Evolutionary conservation across 2,329 filamentous ascomycete genomes (phyloP), one percentile per base, ranked within the genome.

Genomic region (Pseudogymnoascus sp.): DNA sequence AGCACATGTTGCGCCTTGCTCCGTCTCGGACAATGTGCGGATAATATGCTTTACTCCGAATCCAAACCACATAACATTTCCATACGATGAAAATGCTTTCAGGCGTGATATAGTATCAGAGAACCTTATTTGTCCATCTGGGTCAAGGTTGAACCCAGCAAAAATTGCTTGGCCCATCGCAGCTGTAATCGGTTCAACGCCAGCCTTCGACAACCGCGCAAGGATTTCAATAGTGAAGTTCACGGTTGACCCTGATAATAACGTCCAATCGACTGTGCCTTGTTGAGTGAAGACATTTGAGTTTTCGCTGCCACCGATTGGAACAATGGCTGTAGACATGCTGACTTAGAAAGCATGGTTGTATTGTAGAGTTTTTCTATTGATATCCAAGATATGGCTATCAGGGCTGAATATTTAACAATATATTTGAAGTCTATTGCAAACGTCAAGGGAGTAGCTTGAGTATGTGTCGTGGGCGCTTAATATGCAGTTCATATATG

Each of bases 1-100:
- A n/a, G 62, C 64, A 57, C 65, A 64, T 3, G 61, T 60, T 7
- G 62, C 25, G 8, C 69, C 68, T 64, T 70, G 64, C 19, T 69
- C 65, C 7, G 69, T 69, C 21, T 68, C 67, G 2, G 65, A 57
- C 1, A 70, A 63, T 23, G 63, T 63, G 11, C 63, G 62, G 6
- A 70, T 39, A 10, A 70, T 43, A 60, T 69, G 67, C 41, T 68
- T 68, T 14, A 69, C 45, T 16, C 69, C 69, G 64, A 71, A 68
- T 6, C 69, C 69, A 57, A 70, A 68, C 68, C 68, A 70, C 11
- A 71, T 23, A 13, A 66, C 10, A 4, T 68, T 45, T n/a, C 66
- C 65, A 31, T 64, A 65, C 1, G 63, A 65, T 2, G 64, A 62
- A 31, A 68, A 67, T 6, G 64, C 62, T 62, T 67, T 67, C 3